Percentiles rank a stretch among this genome's conserved stretches.
These are phyloP conservation scores for Entoloma clypeatum DNA, from an alignment of 1,284 basidiomycete genomes.

Conservation along the genomic window DNA sequence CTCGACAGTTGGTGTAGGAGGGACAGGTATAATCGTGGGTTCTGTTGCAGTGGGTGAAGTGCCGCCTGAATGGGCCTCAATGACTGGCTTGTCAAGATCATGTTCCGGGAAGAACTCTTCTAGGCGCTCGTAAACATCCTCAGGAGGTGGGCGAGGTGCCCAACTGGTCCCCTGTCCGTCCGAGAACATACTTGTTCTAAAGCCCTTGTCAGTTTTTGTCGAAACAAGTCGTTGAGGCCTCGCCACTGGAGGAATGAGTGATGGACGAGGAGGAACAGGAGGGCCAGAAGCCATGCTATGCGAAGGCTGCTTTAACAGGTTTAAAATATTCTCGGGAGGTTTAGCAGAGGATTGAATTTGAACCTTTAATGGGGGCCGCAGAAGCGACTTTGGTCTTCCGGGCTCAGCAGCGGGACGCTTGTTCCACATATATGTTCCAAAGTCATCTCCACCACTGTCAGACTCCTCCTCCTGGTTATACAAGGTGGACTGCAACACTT, in stretches of 20 bases:
- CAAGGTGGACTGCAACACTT: constrained; percentile 19
- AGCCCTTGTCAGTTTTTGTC: constrained; percentile 23
- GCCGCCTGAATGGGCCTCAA: constrained; percentile 78
- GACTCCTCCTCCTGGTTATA: constrained; percentile 36
- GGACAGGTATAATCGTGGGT: constrained; percentile 37
- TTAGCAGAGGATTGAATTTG: constrained; percentile 29
- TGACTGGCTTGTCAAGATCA: constrained; percentile 93
- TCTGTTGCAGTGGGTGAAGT: constrained; percentile 75
- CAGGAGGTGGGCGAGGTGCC: constrained; percentile 89
- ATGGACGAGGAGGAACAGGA: constrained; percentile 22
- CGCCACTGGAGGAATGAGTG: constrained; percentile 21
- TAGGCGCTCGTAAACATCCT: constrained; percentile 90
- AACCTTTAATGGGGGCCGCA: constrained; percentile 40
- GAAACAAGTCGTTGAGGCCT: constrained; percentile 19
- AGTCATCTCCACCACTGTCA: constrained; percentile 42
- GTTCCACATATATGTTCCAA: constrained; percentile 34
- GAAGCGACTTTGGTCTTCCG: constrained; percentile 25
- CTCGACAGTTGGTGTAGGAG: constrained; percentile 36
- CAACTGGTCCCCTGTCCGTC: constrained; percentile 60
- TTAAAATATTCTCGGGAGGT: constrained; percentile 14
- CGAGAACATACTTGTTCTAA: constrained; percentile 56
- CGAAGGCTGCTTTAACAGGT: constrained; percentile 6
- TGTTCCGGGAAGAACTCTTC: constrained; percentile 96
- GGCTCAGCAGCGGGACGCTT: constrained; percentile 27
- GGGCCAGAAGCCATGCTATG: constrained; percentile 18